phyloP scores from a whole-genome alignment of 73 alveolate genomes.

The Breviolum minutum region DNA sequence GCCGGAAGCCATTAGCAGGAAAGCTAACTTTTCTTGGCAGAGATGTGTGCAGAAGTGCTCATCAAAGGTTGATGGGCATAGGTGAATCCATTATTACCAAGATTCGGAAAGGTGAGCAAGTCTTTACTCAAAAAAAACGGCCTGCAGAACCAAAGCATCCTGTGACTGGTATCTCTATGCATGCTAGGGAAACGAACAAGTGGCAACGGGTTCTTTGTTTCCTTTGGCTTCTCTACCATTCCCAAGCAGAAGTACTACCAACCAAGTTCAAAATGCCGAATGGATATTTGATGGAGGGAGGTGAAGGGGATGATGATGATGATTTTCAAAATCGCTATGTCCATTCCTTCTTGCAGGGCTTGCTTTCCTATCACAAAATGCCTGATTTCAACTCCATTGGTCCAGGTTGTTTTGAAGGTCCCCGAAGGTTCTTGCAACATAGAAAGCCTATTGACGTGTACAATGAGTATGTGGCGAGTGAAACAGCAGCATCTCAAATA shows the following conservation, averaged over 20 bases:
- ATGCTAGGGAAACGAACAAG: neutral
- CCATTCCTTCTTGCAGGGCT: neutral
- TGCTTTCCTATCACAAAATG: neutral
- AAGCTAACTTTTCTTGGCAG: neutral
- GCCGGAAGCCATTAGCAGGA: neutral
- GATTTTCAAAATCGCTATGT: neutral
- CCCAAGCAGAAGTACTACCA: neutral
- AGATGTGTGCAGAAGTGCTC: neutral
- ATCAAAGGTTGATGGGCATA: neutral
- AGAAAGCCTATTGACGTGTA: constrained; percentile 17
- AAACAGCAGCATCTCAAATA: too few relatives aligned
- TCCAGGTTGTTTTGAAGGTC: neutral
- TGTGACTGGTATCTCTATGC: neutral
- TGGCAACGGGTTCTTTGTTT: neutral
- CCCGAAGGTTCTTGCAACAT: neutral
- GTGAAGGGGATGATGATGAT: neutral
- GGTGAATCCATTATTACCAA: neutral
- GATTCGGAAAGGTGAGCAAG: neutral
- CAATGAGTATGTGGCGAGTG: constrained; percentile 7
- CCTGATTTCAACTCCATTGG: neutral
- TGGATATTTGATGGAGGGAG: neutral
- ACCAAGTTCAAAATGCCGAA: constrained; percentile 27
- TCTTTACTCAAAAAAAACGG: neutral
- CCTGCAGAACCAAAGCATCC: neutral
- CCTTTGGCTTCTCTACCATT: constrained; percentile 6